Base-by-base conservation (phyloP, 164 flowering plant species). In the Chimonanthus praecox region DNA sequence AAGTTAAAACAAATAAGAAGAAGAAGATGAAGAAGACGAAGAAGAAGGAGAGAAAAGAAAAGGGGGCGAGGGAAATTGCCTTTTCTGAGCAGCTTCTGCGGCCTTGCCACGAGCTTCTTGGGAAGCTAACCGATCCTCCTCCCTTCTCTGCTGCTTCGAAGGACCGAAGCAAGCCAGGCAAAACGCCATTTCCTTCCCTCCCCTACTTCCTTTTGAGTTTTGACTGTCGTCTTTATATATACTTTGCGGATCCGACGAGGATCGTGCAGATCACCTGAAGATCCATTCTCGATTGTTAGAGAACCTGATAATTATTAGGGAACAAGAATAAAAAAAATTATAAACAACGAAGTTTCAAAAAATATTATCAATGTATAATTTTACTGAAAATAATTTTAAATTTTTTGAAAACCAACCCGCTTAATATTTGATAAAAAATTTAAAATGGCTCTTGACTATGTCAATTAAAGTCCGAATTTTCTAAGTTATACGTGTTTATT, bases 1-100 rank as follows among this genome's bases (percentile, higher is more conserved):
- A 43, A 13, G 16, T 5, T n/a, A 71, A 61, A 58, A 44, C 21
- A 46, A 18, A 4, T 54, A n/a, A 45, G 4, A 45, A 7, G 1
- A 71, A 45, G n/a, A 46, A 45, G 4, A 13, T 49, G 4, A 50
- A 4, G 3, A 15, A 49, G 9, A 43, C 13, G 49, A 72, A 3
- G 4, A 16, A 72, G 6, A 33, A 46, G 13, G 4, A 47, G 3
- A 48, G 49, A 44, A 9, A 21, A 48, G 49, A 44, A 9, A 21
- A 13, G 69, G 49, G 47, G 68, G 70, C 3, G n/a, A n/a, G 51
- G 51, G n/a, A 10, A 58, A 49, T 58, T 71, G 79, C 98, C 97
- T 84, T 82, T 75, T 88, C 77, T 88, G 87, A 46, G 98, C 98
- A 60, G 98, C 98, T 80, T 94, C 97, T 47, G 97, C 94, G 21